Percentiles rank a stretch among this genome's conserved stretches.
These are phyloP conservation scores for Globisporangium spiculum DNA, from an alignment of 352 stramenopile genomes.

Conservation along the genomic window DNA sequence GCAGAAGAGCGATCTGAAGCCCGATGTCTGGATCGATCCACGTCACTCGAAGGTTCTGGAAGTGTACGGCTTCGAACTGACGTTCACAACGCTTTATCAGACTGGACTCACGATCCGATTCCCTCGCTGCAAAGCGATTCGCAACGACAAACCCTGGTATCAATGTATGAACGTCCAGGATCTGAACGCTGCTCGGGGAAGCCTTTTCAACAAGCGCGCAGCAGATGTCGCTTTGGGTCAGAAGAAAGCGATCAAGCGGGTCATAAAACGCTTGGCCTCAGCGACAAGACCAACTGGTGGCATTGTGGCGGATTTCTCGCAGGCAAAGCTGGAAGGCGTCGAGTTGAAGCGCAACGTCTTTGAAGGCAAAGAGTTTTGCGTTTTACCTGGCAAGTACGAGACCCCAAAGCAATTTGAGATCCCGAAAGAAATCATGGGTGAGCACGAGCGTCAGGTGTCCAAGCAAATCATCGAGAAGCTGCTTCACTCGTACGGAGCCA, in stretches of 20 bases:
- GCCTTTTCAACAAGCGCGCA: conserved; percentile 66
- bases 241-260: conserved; percentile 47
- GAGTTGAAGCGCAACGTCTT: conserved; percentile 61
- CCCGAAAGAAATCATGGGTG: conserved; percentile 31
- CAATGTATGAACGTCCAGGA: conserved; percentile 79
- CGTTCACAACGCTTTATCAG: conserved; percentile 77
- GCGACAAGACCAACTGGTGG: conserved; percentile 24
- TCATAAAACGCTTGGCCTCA: conserved; percentile 29
- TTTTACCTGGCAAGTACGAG: conserved; percentile 75
- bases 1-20: conserved; percentile 66
- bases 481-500: conserved; percentile 60
- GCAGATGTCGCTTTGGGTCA: conserved; percentile 70
- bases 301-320: conserved; percentile 57
- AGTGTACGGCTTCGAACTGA: conserved; percentile 85
- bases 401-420: conserved; percentile 18
- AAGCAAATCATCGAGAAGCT: conserved; percentile 81
- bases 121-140: conserved; percentile 75
- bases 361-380: conserved; percentile 67
- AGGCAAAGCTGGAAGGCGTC: conserved; percentile 57
- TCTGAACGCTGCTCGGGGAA: conserved; percentile 60
- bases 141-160: conserved; percentile 82
- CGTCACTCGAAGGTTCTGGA: conserved; percentile 81
- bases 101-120: conserved; percentile 81
- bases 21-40: conserved; percentile 83
- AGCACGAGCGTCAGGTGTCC: conserved; percentile 29